Conservation (phyloP, 1,284 basidiomycete species). For the Irpex lacteus region DNA sequence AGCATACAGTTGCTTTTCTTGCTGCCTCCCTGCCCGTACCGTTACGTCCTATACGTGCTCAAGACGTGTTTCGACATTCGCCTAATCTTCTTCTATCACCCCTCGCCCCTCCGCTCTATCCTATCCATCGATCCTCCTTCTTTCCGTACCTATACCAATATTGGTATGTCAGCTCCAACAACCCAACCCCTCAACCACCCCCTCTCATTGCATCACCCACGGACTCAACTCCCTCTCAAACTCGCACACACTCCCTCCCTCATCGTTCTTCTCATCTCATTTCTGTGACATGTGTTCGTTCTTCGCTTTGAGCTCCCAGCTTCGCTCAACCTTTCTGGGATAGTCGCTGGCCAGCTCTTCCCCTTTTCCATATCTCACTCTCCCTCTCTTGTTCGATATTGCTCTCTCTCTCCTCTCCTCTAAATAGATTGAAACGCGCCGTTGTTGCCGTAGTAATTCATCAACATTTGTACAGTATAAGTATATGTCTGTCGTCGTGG, state of each 20-base stretch:
- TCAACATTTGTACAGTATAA: not conserved
- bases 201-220: not conserved
- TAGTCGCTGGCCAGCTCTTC: not conserved
- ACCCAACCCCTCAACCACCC: not conserved
- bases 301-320: not conserved
- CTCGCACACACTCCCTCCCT: not conserved
- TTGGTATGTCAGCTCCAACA: not conserved
- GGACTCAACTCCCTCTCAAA: not conserved
- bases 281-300: not conserved
- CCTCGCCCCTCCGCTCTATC: no score
- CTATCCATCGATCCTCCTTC: not conserved
- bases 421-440: not conserved
- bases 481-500: not conserved
- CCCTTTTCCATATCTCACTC: not conserved
- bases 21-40: no score
- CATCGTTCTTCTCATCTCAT: not conserved
- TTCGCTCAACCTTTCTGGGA: not conserved
- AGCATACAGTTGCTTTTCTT: no score
- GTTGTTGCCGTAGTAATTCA: not conserved
- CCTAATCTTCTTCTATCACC: no score
- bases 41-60: no score
- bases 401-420: not conserved
- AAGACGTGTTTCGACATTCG: no score
- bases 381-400: not conserved
- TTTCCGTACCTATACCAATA: not conserved